A percentile compares a stretch with the other conserved stretches of the same genome.
Conservation (phyloP, 176 grass and related monocot genomes). For the Triticum timopheevii region DNA sequence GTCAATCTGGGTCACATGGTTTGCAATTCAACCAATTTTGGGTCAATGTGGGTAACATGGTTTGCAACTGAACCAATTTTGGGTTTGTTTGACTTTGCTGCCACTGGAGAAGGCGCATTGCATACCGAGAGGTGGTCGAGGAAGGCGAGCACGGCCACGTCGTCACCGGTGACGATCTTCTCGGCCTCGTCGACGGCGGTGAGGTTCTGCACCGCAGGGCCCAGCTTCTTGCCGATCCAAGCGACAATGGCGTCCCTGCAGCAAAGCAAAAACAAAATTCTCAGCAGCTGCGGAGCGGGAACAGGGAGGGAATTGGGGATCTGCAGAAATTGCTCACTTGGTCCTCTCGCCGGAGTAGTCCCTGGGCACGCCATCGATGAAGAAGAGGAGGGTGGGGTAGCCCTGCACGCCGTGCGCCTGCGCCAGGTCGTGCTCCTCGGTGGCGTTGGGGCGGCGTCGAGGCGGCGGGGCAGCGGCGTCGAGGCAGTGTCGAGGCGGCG, state of each 20-base stretch:
- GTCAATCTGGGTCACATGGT: too few species aligned
- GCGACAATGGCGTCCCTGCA: too few species aligned
- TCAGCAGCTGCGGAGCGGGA: too few species aligned
- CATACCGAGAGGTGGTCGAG: conserved; percentile 72
- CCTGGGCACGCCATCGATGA: conserved; percentile 78
- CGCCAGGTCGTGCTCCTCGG: conserved; percentile 79
- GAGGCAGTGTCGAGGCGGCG: too few species aligned
- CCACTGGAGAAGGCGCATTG: neutral
- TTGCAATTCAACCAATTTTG: too few species aligned
- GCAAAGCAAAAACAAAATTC: neutral
- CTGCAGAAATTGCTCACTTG: conserved; percentile 17
- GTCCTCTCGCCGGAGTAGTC: too few species aligned
- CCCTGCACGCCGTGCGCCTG: conserved; percentile 77
- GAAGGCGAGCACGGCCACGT: conserved; percentile 63
- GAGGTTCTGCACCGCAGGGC: conserved; percentile 71
- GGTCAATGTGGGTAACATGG: neutral
- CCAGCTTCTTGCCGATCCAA: conserved; percentile 97
- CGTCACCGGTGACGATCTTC: conserved; percentile 63
- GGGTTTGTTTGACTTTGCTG: neutral
- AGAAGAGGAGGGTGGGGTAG: conserved; percentile 76
- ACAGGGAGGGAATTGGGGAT: neutral
- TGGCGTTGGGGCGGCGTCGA: too few species aligned
- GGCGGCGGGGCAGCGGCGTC: too few species aligned
- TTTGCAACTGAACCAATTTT: neutral
- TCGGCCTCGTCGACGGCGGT: conserved; percentile 66